Base-by-base conservation (phyloP, 768 basidiomycete genomes). In the Rubroboletus satanas region DNA sequence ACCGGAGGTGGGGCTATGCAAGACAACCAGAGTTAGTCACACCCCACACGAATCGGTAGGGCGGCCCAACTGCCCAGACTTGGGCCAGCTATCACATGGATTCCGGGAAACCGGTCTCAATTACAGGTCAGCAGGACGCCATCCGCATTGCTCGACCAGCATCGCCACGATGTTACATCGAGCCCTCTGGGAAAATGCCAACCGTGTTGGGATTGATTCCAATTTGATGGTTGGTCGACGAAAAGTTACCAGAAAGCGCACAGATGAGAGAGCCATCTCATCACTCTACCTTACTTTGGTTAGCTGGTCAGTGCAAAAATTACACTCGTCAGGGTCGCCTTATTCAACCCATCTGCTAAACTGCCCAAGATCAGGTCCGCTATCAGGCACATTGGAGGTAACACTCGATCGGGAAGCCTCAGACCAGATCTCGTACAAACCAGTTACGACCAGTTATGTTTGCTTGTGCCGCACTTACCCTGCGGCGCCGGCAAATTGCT, bases 401-500 rank as follows among this genome's bases (percentile, higher is more conserved):
- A 45, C 54, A 51, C 45, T 69, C 59, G 59, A 63, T 62, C 65
- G 57, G 61, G 65, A 48, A 61, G 59, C 55, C 59, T 55, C 59
- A 61, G 61, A 43, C 61, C 47, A 56, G 67, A 73, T 73, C 63
- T 73, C 52, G 55, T 49, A 35, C 59, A 65, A 32, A 55, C 51
- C 56, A 49, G 58, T 70, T 70, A 65, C 59, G 64, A 61, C 66
- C 54, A 53, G 47, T 61, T 57, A 57, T 66, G 65, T 66, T 66
- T 55, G 62, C 49, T 65, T 48, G 62, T 66, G 62, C 65, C 69
- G 65, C 55, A 53, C 64, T 62, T 49, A 56, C 64, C 66, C 68
- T 70, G 65, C 57, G 49, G 63, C 65, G 63, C 61, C 67, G 69
- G 69, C 69, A 66, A 72, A 52, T 56, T 60, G 61, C 62, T 46